These are phyloP conservation scores for Aspergillus sp. DNA, from an alignment of 2,329 filamentous ascomycete species.

Conservation along the genomic window DNA sequence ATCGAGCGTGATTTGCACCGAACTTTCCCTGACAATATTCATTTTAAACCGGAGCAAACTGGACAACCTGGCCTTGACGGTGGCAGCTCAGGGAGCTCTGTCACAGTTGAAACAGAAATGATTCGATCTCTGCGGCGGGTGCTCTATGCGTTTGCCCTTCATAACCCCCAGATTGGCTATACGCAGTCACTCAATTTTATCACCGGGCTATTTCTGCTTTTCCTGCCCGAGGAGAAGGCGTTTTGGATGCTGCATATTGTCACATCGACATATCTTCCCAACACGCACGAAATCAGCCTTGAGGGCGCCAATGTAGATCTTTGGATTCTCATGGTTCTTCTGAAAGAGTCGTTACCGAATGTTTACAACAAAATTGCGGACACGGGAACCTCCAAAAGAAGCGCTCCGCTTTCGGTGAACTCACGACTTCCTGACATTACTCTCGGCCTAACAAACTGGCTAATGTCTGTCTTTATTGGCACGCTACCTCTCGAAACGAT, in stretches of 20 bases:
- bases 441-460: conserved; percentile 91
- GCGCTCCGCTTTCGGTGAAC: conserved; percentile 42
- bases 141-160: conserved; percentile 82
- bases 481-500: conserved; percentile 90
- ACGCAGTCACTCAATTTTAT: conserved; percentile 96
- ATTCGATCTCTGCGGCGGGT: conserved; percentile 81
- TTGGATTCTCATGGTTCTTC: conserved; percentile 83
- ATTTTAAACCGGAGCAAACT: conserved; percentile 69
- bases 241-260: conserved; percentile 95
- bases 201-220: conserved; percentile 82
- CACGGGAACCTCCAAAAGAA: conserved; percentile 51
- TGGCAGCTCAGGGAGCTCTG: conserved; percentile 37
- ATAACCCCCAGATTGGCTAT: conserved; percentile 90
- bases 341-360: conserved; percentile 77
- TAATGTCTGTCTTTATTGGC: conserved; percentile 96
- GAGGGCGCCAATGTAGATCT: conserved; percentile 93
- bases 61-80: conserved; percentile 27
- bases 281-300: conserved; percentile 85
- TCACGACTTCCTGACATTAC: conserved; percentile 80
- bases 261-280: conserved; percentile 81
- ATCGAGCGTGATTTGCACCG: conserved; percentile 93
- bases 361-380: conserved; percentile 87
- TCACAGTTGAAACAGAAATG: conserved; percentile 68
- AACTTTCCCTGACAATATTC: conserved; percentile 91
- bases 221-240: conserved; percentile 85